phyloP scores from a whole-genome alignment of 2,329 filamentous ascomycete genomes.

The Pseudocercospora fuligena region DNA sequence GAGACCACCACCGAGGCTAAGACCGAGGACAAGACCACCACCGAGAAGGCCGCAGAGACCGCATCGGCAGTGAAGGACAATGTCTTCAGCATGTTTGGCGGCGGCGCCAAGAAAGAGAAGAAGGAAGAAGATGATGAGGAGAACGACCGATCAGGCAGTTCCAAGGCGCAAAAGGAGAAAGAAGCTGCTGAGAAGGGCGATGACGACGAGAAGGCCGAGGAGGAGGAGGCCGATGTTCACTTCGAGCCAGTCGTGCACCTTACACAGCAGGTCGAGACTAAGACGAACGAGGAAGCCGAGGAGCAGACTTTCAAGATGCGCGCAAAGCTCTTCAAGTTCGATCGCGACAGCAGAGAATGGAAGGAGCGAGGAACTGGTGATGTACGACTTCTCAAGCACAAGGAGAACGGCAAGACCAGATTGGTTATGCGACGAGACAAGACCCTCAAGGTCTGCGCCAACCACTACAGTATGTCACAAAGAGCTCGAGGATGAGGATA shows the following conservation, averaged over 20 bases:
- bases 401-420: constrained; percentile 96
- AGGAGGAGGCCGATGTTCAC: constrained; percentile 84
- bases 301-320: constrained; percentile 99
- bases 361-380: constrained; percentile 99
- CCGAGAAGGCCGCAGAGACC: constrained; percentile 43
- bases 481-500: constrained; percentile 12
- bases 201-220: constrained; percentile 43
- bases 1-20: constrained; percentile 33
- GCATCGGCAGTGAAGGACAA: constrained; percentile 55
- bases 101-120: constrained; percentile 95
- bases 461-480: constrained; percentile 86
- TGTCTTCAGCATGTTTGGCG: constrained; percentile 99
- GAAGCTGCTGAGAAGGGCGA: constrained; percentile 53
- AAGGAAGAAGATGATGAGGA: constrained; percentile 78
- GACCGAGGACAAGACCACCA: constrained; percentile 43
- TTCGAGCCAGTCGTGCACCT: constrained; percentile 96
- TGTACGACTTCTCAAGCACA: constrained; percentile 95
- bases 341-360: constrained; percentile 91
- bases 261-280: constrained; percentile 94
- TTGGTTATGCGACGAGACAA: constrained; percentile 99
- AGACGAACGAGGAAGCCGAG: constrained; percentile 98
- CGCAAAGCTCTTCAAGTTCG: constrained; percentile 98
- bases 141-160: constrained; percentile 85
- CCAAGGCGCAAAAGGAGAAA: constrained; percentile 68
- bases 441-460: constrained; percentile 99